Base-by-base conservation (phyloP, 2,329 filamentous ascomycete genomes). In the Biscogniauxia sp. region DNA sequence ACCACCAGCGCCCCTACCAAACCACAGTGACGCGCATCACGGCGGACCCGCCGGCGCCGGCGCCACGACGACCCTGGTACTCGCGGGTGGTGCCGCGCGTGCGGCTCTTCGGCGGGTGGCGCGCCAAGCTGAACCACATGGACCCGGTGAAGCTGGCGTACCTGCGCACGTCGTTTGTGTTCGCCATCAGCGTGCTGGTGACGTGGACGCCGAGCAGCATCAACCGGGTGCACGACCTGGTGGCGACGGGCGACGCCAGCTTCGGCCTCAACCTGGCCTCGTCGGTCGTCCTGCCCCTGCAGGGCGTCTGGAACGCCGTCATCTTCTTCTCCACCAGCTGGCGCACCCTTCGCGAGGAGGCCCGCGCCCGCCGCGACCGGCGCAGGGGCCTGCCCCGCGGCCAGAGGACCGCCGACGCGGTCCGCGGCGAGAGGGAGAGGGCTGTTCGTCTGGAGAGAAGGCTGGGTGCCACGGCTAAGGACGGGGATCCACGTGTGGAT, bases 261-360 rank as follows among this genome's bases (percentile, higher is more conserved):
- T 93, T 87, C 71, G 83, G 81, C 11, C 84, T 92, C 55, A 89
- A 90, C 70, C 82, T 92, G 55, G 83, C 85, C 1, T 87, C 88
- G 6, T 87, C 88, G 1, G 80, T 91, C 1, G 90, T 93, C 0
- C 79, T 94, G 3, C 90, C 91, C 0, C 79, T 92, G 1, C 91
- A 94, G 73, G 91, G 91, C 0, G 84, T 92, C 32, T 93, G 91
- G 90, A 94, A 94, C 70, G 84, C 87, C 28, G 77, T 91, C 56
- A 91, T 95, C 59, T 94, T 93, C 75, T 84, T 90, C 61, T 83
- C 84, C 5, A 90, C 89, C 1, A 91, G 81, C 64, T 82, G 79
- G 77, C 54, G 20, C 0, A 65, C 75, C 51, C 76, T 80, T 58
- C 78, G 75, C 53, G 76, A 74, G 61, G 72, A 73, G 64, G 25